phyloP scores from a whole-genome alignment of 176 grass and related monocot species.

The Oryza glaberrima region DNA sequence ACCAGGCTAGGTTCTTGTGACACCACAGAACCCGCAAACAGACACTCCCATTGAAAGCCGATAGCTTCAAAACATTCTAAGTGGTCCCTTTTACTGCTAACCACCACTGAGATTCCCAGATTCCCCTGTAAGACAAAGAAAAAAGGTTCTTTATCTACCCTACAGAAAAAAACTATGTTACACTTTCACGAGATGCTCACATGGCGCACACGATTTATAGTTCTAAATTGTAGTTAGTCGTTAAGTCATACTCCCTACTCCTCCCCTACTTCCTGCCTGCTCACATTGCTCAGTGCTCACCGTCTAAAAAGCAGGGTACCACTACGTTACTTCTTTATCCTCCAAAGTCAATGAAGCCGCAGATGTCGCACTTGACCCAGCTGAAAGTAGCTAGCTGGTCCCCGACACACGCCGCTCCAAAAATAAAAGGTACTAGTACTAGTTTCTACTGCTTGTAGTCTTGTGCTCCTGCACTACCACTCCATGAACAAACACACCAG shows the following conservation, averaged over 20 bases:
- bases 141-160: neutral
- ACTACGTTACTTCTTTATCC: conserved; percentile 19
- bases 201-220: neutral
- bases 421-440: neutral
- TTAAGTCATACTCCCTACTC: neutral
- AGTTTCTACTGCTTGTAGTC: neutral
- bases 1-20: neutral
- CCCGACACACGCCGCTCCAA: conserved; percentile 1
- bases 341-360: conserved; percentile 33
- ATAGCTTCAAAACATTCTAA: neutral
- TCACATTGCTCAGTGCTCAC: neutral
- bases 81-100: conserved; percentile 5
- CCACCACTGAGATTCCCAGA: neutral
- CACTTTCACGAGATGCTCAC: conserved; percentile 1
- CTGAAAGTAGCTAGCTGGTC: neutral
- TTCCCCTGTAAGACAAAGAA: neutral
- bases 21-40: neutral
- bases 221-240: neutral
- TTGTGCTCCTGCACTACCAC: neutral
- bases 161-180: neutral
- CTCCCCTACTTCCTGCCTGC: neutral
- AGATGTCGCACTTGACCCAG: conserved; percentile 21
- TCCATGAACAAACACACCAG: neutral
- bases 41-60: neutral
- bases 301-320: conserved; percentile 49